Evolutionary conservation across 1,284 basidiomycete genomes (phyloP).

Genomic region (Kalmanozyma brasiliensis): DNA sequence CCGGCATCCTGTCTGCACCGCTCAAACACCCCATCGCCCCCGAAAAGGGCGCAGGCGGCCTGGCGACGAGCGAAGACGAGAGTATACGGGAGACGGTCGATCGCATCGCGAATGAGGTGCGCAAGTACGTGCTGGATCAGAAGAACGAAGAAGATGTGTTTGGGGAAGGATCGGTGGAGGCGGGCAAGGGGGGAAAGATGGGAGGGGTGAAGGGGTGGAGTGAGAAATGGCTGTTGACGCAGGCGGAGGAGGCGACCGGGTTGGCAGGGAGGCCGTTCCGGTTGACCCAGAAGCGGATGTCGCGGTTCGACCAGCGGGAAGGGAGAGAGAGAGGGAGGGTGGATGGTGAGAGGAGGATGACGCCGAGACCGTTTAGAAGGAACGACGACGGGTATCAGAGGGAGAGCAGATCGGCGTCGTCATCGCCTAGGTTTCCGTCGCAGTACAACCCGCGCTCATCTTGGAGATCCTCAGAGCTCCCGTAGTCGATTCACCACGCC

Average conservation of each 20-base stretch:
- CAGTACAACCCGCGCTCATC: no score
- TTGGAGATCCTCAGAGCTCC: no score
- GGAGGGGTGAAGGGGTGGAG: conserved; percentile 13
- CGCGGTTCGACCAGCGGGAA: not conserved
- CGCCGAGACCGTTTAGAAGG: not conserved
- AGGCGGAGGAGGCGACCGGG: conserved; percentile 26
- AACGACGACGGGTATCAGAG: no score
- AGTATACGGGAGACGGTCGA: conserved; percentile 48
- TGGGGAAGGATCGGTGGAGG: not conserved
- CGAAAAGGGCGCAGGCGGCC: no score
- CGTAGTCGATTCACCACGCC: no score
- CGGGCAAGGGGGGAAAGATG: not conserved
- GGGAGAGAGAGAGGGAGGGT: not conserved
- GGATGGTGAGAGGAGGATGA: conserved; percentile 2
- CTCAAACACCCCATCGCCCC: conserved; percentile 2
- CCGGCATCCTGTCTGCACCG: conserved; percentile 32
- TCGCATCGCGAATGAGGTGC: conserved; percentile 37
- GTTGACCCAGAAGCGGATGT: conserved; percentile 1
- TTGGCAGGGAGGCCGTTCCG: conserved; percentile 29
- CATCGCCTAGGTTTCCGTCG: no score
- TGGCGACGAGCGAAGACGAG: conserved; percentile 28
- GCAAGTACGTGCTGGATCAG: conserved; percentile 37
- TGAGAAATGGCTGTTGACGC: conserved; percentile 19
- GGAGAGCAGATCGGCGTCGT: no score
- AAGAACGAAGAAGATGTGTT: conserved; percentile 11